Evolutionary conservation across 176 grass and related monocot species (phyloP).

Genomic region (Dactylis glomerata): DNA sequence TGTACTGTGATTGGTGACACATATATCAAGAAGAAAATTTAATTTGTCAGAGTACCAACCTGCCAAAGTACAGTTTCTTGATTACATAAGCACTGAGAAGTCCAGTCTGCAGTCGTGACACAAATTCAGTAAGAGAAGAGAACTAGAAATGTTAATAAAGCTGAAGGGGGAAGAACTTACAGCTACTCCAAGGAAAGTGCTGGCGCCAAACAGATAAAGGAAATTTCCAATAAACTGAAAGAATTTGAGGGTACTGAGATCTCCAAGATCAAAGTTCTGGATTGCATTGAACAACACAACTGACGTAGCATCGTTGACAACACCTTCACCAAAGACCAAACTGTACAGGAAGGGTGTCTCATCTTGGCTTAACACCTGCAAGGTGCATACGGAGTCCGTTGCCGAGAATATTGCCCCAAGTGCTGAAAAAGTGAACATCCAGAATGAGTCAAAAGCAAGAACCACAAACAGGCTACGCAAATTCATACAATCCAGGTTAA

Average conservation of each 20-base stretch:
- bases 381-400: conserved; percentile 94
- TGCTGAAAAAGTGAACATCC: conserved; percentile 46
- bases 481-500: neutral
- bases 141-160: neutral
- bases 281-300: conserved; percentile 93
- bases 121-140: conserved; percentile 10
- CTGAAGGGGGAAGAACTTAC: conserved; percentile 50
- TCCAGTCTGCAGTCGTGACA: conserved; percentile 53
- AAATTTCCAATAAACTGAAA: conserved; percentile 65
- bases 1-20: neutral
- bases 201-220: conserved; percentile 62
- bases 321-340: conserved; percentile 94
- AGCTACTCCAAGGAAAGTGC: conserved; percentile 82
- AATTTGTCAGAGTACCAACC: conserved; percentile 43
- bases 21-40: conserved; percentile 10
- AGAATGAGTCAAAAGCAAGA: conserved; percentile 19
- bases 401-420: conserved; percentile 96
- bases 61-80: conserved; percentile 91
- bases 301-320: conserved; percentile 97
- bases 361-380: conserved; percentile 93
- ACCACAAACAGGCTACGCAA: neutral
- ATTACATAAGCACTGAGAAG: conserved; percentile 92
- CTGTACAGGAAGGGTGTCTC: conserved; percentile 95
- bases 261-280: conserved; percentile 61
- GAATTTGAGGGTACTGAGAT: conserved; percentile 40